Evolutionary conservation across 139 green algal genomes (phyloP), one percentile per base, ranked within the genome.

Genomic region (Eudorina sp.): DNA sequence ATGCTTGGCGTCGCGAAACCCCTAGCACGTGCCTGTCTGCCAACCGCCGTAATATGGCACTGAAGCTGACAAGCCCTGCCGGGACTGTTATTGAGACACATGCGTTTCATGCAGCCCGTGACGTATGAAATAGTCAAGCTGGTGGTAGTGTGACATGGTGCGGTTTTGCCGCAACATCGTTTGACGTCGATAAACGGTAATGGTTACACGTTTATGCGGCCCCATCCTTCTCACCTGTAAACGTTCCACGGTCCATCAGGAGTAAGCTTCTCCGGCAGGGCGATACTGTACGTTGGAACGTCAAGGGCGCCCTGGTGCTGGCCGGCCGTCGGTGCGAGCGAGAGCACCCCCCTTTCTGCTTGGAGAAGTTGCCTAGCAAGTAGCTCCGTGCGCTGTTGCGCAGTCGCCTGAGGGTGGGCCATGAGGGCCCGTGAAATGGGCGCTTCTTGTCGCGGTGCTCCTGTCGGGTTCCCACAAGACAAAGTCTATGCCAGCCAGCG

Each of bases 261-360:
- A 7, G 88, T 88, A 21, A 98, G 91, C 53, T 93, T 96, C 88
- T 98, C 96, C 1, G 96, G 96, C 38, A 98, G 92, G 14, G 85
- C 46, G 34, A 94, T 89, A 21, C 80, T 89, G 74, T 92, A 93
- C 0, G 60, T 86, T 2, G 40, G 80, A 6, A 43, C 21, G 41
- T 86, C 43, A 19, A 62, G 40, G 31, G 5, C 21, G 2, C 34
- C 60, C 4, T 72, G 78, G 18, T 69, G 40, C 29, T 74, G 55
- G 27, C 41, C 60, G 4, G 80, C 41, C 14, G 60, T 86, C 0
- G 80, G 60, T 18, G n/a, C 41, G 23, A 85, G 78, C 25, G 31
- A 29, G 6, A 70, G 55, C 8, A 36, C 53, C 9, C n/a, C 40
- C 5, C 29, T 27, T 29, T 86, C 80, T 19, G 80, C 60, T 31